Evolutionary conservation across 306 rosid genomes (phyloP), one percentile per base, ranked within the genome.

Genomic region (Oemleria cerasiformis): DNA sequence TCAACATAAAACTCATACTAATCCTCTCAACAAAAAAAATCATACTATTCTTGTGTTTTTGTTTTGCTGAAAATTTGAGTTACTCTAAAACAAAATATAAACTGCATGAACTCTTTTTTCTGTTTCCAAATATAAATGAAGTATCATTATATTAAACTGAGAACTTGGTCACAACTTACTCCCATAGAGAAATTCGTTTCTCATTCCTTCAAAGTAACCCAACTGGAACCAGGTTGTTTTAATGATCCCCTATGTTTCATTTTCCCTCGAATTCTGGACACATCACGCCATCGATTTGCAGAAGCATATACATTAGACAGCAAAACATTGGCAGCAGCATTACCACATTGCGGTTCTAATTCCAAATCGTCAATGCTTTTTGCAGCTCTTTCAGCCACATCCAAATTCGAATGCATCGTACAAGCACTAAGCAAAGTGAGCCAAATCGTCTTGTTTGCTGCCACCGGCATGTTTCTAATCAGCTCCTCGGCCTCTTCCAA

Each of bases 181-280:
- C 23, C 88, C 94, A 41, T 85, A 84, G 65, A 78, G 80, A 75
- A 88, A 90, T 57, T 83, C 84, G 63, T 90, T 86, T 78, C 79
- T 83, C 49, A 63, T 6, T 68, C 96, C 68, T 80, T 86, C 16
- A 79, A 56, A 51, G 78, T 83, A 74, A 90, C 66, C 96, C 98
- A 90, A 51, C 98, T 90, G 63, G 88, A 81, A 40, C 98, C 98
- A 14, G 92, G 96, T 77, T 87, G 91, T 75, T 90, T 92, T 68
- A 77, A 82, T 73, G 86, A 70, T 53, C 96, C 82, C 38, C 54
- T 76, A 45, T 73, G 84, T 61, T 82, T 92, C 98, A 92, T 88
- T 82, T 23, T 78, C 59, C 60, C 80, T 62, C 98, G 74, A 65
- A 90, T 80, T 67, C 47, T 59, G 41, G 88, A 83, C 21, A 84